These are phyloP conservation scores for Crithidia sp. DNA, from an alignment of 208 protist species.

Conservation along the genomic window DNA sequence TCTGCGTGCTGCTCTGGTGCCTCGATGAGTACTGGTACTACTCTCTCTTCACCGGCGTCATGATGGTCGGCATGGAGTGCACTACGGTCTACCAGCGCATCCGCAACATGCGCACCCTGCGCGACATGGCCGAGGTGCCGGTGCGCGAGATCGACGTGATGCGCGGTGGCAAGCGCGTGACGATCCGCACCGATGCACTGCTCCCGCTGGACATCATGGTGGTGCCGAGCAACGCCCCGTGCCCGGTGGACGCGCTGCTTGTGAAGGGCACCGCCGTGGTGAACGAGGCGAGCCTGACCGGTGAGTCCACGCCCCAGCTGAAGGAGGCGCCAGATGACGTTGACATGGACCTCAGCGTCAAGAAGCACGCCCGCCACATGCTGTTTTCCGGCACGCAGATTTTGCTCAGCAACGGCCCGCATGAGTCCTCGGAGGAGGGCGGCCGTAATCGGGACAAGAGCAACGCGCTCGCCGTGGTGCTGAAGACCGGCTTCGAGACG, in stretches of 20 bases:
- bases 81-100: slow-evolving; percentile 95
- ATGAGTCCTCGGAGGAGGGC: slow-evolving; percentile 37
- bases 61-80: slow-evolving; percentile 98
- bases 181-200: slow-evolving; percentile 75
- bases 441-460: slow-evolving; percentile 26
- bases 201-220: slow-evolving; percentile 96
- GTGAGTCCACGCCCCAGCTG: slow-evolving; percentile 98
- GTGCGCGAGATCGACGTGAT: slow-evolving; percentile 77
- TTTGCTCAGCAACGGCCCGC: slow-evolving; percentile 86
- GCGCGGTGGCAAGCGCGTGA: slow-evolving; percentile 59
- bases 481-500: slow-evolving; percentile 99
- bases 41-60: slow-evolving; percentile 97
- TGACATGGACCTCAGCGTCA: slow-evolving; percentile 72
- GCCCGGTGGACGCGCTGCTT: slow-evolving; percentile 96
- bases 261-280: slow-evolving; percentile 96
- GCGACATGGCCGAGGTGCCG: slow-evolving; percentile 92
- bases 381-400: slow-evolving; percentile 96
- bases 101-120: slow-evolving; percentile 93
- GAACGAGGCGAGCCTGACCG: slow-evolving; percentile 99
- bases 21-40: slow-evolving; percentile 98
- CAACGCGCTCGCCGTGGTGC: slow-evolving; percentile 94
- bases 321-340: slow-evolving; percentile 92
- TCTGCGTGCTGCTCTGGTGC: slow-evolving; percentile 96
- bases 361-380: slow-evolving; percentile 92
- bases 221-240: slow-evolving; percentile 74